Percentiles rank a stretch among this genome's conserved stretches.
Conservation (phyloP, 2,329 filamentous ascomycete genomes). For the Chaetomiaceae sp. region DNA sequence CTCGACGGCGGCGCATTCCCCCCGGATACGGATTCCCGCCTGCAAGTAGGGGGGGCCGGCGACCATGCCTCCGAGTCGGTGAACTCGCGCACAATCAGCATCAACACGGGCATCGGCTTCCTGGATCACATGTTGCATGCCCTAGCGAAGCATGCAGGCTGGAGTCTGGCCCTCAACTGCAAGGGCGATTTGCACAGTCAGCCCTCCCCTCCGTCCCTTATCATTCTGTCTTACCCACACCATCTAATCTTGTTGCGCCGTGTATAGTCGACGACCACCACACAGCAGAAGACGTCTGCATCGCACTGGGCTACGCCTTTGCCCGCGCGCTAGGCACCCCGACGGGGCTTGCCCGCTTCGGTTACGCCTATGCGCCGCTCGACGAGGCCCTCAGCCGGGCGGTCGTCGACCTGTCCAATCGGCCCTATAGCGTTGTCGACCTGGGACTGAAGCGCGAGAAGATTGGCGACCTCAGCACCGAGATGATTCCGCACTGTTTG, state of each 20-base stretch:
- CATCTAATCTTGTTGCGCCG: neutral
- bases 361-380: slow-evolving; percentile 84
- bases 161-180: slow-evolving; percentile 80
- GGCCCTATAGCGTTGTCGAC: slow-evolving; percentile 79
- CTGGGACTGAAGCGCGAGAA: slow-evolving; percentile 85
- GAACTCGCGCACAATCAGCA: slow-evolving; percentile 76
- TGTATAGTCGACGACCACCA: slow-evolving; percentile 93
- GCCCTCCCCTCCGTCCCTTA: slow-evolving; percentile 28
- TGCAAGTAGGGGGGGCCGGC: slow-evolving; percentile 47
- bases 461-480: slow-evolving; percentile 85
- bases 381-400: slow-evolving; percentile 93
- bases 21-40: slow-evolving; percentile 55
- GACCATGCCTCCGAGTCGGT: slow-evolving; percentile 81
- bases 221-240: neutral
- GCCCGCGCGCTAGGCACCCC: slow-evolving; percentile 72
- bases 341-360: slow-evolving; percentile 82
- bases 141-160: slow-evolving; percentile 90
- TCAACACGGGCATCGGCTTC: slow-evolving; percentile 94
- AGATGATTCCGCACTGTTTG: slow-evolving; percentile 97
- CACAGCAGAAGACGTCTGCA: slow-evolving; percentile 91
- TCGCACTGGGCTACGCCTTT: slow-evolving; percentile 85
- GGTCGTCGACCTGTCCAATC: slow-evolving; percentile 91
- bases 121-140: slow-evolving; percentile 99
- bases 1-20: slow-evolving; percentile 83
- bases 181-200: slow-evolving; percentile 86